phyloP scores from a whole-genome alignment of 306 rosid genomes.

The Ammopiptanthus mongolicus region DNA sequence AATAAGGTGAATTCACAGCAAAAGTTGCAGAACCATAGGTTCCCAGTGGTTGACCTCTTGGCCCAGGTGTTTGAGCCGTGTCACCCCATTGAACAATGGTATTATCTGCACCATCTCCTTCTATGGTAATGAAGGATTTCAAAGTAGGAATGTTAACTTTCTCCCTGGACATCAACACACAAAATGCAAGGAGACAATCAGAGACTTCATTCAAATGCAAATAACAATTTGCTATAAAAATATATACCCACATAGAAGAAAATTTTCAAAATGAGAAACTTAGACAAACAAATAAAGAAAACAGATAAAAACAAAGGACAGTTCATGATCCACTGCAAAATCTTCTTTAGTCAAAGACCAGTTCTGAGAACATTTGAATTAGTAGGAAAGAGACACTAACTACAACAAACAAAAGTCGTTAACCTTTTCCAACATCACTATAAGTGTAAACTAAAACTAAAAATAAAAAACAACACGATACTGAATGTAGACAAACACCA shows the following conservation, averaged over 20 bases:
- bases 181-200: neutral
- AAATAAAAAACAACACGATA: neutral
- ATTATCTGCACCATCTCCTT: conserved; percentile 89
- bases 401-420: conserved; percentile 13
- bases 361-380: conserved; percentile 5
- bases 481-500: conserved; percentile 23
- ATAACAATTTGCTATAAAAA: neutral
- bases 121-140: conserved; percentile 78
- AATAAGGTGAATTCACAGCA: conserved; percentile 84
- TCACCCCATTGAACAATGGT: conserved; percentile 98
- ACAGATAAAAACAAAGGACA: neutral
- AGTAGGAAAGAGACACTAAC: conserved; percentile 24
- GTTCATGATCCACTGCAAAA: neutral
- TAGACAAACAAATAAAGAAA: neutral
- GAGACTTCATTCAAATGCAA: neutral
- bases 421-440: neutral
- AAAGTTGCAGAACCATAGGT: conserved; percentile 87
- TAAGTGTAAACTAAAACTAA: neutral
- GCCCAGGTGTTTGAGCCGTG: conserved; percentile 83
- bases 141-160: conserved; percentile 75
- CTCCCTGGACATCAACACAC: conserved; percentile 75
- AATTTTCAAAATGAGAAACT: neutral
- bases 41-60: conserved; percentile 71
- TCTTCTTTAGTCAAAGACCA: conserved; percentile 9
- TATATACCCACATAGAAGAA: neutral